Percentiles rank a stretch among this genome's conserved stretches.
Conservation (phyloP, 129 eudicot genomes). For the Flaveria trinervia region DNA sequence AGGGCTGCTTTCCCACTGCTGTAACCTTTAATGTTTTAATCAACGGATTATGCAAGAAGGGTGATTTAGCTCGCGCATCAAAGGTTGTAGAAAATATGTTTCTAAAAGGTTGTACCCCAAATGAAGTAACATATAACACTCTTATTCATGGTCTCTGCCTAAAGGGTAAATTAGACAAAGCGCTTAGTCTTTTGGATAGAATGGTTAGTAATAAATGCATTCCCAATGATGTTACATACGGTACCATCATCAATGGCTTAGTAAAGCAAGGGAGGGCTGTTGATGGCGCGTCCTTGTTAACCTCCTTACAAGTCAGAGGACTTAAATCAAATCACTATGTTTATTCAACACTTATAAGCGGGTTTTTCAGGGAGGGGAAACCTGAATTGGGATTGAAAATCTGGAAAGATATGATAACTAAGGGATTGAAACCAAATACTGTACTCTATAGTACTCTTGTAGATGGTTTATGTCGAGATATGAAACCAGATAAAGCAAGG, state of each 20-base stretch:
- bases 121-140: conserved; percentile 83
- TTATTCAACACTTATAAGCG: conserved; percentile 78
- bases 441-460: conserved; percentile 74
- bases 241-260: conserved; percentile 78
- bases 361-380: conserved; percentile 78
- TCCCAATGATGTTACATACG: conserved; percentile 81
- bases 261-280: conserved; percentile 68
- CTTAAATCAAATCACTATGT: conserved; percentile 47
- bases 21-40: conserved; percentile 73
- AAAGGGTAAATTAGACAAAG: conserved; percentile 79
- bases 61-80: conserved; percentile 78
- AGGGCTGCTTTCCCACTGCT: conserved; percentile 69
- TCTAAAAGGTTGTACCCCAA: conserved; percentile 85
- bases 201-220: conserved; percentile 66
- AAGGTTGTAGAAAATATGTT: conserved; percentile 88
- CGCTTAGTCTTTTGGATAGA: conserved; percentile 65
- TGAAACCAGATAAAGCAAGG: conserved; percentile 65
- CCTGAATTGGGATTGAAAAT: conserved; percentile 58
- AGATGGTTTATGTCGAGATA: conserved; percentile 76
- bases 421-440: conserved; percentile 64
- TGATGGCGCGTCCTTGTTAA: conserved; percentile 56
- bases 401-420: conserved; percentile 71
- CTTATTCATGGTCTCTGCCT: conserved; percentile 84
- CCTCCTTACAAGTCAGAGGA: conserved; percentile 74
- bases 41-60: conserved; percentile 79